These are phyloP conservation scores for Exserohilum turcica DNA, from an alignment of 2,329 filamentous ascomycete genomes.

Conservation along the genomic window DNA sequence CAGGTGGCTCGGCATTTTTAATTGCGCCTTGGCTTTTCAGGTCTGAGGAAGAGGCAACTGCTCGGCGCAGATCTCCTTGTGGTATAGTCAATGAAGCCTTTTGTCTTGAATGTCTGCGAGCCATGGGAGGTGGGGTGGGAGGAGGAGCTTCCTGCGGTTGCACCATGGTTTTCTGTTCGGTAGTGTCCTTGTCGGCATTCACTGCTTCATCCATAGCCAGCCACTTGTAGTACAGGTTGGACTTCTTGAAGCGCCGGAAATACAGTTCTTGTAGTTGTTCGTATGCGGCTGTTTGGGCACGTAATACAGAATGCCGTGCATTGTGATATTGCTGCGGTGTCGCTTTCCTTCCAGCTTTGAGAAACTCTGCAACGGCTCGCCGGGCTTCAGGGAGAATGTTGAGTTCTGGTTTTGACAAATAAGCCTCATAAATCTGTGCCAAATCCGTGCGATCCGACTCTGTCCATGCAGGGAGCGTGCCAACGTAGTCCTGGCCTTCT, in stretches of 20 bases:
- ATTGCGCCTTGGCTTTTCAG: conserved; percentile 56
- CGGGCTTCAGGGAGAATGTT: conserved; percentile 74
- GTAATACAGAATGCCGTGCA: conserved; percentile 80
- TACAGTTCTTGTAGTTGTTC: conserved; percentile 82
- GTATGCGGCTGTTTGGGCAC: conserved; percentile 79
- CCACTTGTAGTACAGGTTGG: conserved; percentile 95
- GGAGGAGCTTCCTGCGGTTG: conserved; percentile 31
- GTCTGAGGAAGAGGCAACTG: conserved; percentile 66
- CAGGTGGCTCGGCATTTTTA: conserved; percentile 52
- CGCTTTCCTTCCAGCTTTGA: conserved; percentile 76
- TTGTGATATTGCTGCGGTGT: conserved; percentile 80
- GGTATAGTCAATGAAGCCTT: conserved; percentile 48
- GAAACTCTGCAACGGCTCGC: conserved; percentile 73
- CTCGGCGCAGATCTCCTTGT: conserved; percentile 59
- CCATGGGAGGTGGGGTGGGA: conserved; percentile 43
- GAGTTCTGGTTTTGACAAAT: conserved; percentile 80
- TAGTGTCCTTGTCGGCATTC: conserved; percentile 36
- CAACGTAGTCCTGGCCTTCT: conserved; percentile 62
- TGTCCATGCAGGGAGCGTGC: conserved; percentile 67
- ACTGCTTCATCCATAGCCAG: conserved; percentile 79
- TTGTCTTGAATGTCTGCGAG: conserved; percentile 55
- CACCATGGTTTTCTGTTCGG: conserved; percentile 33
- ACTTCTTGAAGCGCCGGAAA: conserved; percentile 86
- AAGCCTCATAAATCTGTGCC: conserved; percentile 88
- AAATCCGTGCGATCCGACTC: conserved; percentile 86